Evolutionary conservation across 2,329 filamentous ascomycete genomes (phyloP), one percentile per base, ranked within the genome.

Genomic region (Aspergillus sp.): DNA sequence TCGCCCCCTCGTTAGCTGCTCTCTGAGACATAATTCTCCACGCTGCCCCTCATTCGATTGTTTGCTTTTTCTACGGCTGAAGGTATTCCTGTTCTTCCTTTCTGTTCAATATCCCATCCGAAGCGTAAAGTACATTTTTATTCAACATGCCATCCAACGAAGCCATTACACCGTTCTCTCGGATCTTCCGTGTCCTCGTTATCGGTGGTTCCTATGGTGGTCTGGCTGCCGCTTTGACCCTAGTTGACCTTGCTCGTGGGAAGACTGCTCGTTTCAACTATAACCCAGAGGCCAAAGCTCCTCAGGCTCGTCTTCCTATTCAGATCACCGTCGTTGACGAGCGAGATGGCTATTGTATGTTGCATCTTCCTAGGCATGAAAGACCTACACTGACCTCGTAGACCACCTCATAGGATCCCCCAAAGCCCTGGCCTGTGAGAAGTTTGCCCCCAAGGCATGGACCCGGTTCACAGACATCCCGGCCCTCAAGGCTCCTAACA

Each of bases 401-500:
- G 86, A 82, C 66, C 87, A 91, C 65, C 66, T 87, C 22, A 89
- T 91, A 58, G 86, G 86, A 44, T 82, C 84, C 0, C 88, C 88
- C 1, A 76, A 90, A 6, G 85, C 84, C 2, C 77, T 90, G 44
- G 80, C 83, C 13, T 80, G 80, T 7, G 72, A 76, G 10, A 71
- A 77, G 20, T 86, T 83, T 57, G 80, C 84, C 23, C 71, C 77
- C 44, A 83, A 84, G 56, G 79, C 81, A 49, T 93, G 88, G 87
- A 79, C 81, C 52, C 80, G 78, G 47, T 90, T 81, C 65, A 71
- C 74, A 41, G 80, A 88, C 50, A 77, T 90, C 25, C 79, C 82
- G 1, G 81, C 83, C 10, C 68, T 90, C n/a, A 78, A 81, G 53
- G 70, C 77, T 12, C 75, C 81, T 7, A 78, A 80, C 50, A 71